Conservation (phyloP, 2,329 filamentous ascomycete genomes). For the Scorias spongiosa region DNA sequence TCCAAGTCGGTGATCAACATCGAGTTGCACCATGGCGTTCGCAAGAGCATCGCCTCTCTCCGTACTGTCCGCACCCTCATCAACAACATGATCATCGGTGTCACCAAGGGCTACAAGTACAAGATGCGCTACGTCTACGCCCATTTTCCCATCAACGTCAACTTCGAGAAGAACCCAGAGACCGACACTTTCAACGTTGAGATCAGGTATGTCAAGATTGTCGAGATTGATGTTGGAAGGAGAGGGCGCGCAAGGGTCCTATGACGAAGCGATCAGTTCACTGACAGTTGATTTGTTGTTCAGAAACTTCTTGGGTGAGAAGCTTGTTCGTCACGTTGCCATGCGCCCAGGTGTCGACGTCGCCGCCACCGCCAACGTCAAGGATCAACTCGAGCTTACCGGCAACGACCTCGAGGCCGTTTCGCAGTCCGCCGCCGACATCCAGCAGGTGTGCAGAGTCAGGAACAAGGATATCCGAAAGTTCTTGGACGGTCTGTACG, state of each 20-base stretch:
- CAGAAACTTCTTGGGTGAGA: conserved; percentile 98
- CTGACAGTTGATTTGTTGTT: conserved; percentile 9
- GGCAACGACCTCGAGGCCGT: conserved; percentile 97
- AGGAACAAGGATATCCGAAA: conserved; percentile 99
- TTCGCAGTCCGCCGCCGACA: conserved; percentile 95
- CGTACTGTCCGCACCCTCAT: conserved; percentile 96
- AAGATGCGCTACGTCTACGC: conserved; percentile 99
- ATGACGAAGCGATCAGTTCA: neutral
- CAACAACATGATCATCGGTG: conserved; percentile 96
- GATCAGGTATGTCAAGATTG: conserved; percentile 59
- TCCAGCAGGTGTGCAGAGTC: conserved; percentile 98
- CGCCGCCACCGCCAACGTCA: conserved; percentile 76
- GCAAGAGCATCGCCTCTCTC: conserved; percentile 96
- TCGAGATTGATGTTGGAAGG: conserved; percentile 1
- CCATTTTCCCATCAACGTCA: conserved; percentile 99
- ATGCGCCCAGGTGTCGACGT: conserved; percentile 88
- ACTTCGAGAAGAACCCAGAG: conserved; percentile 91
- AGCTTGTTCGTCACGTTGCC: conserved; percentile 84
- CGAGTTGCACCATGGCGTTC: conserved; percentile 94
- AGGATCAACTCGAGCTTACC: conserved; percentile 88
- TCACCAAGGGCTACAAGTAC: conserved; percentile 99
- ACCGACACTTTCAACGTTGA: conserved; percentile 80
- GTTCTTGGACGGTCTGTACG: conserved; percentile 99
- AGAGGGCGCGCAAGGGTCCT: neutral
- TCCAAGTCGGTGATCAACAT: conserved; percentile 82